Percentiles rank a stretch among this genome's conserved stretches.
These are phyloP conservation scores for Nannochloris sp. DNA, from an alignment of 139 green algal species.

Conservation along the genomic window DNA sequence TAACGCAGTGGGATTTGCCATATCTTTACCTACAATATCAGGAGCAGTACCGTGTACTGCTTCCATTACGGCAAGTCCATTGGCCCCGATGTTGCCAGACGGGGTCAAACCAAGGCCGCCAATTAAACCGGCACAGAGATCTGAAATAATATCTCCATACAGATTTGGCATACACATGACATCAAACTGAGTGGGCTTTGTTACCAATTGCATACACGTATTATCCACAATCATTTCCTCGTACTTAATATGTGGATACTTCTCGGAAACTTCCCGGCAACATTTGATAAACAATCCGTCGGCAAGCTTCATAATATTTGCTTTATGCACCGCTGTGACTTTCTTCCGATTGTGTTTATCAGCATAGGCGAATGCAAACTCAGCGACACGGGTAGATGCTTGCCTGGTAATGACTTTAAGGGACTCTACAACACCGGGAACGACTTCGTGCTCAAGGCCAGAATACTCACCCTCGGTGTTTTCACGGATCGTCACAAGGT, in stretches of 20 bases:
- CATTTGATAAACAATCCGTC: slow-evolving; percentile 89
- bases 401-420: slow-evolving; percentile 91
- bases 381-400: slow-evolving; percentile 74
- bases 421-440: slow-evolving; percentile 88
- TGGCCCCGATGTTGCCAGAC: slow-evolving; percentile 67
- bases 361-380: slow-evolving; percentile 92
- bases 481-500: slow-evolving; percentile 94
- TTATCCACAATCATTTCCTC: slow-evolving; percentile 97
- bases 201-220: slow-evolving; percentile 86
- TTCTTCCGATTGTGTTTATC: slow-evolving; percentile 65
- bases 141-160: slow-evolving; percentile 94
- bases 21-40: slow-evolving; percentile 82
- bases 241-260: slow-evolving; percentile 87
- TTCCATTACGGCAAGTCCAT: slow-evolving; percentile 85
- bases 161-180: slow-evolving; percentile 96
- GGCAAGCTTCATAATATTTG: slow-evolving; percentile 98
- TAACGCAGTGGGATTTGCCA: slow-evolving; percentile 93
- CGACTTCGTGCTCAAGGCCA: slow-evolving; percentile 91
- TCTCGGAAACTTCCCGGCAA: slow-evolving; percentile 61
- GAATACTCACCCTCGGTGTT: slow-evolving; percentile 98
- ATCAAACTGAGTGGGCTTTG: slow-evolving; percentile 82
- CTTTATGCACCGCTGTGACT: slow-evolving; percentile 75
- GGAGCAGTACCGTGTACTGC: slow-evolving; percentile 93
- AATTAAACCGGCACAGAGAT: slow-evolving; percentile 91
- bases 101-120: slow-evolving; percentile 94